Evolutionary conservation across 2,329 filamentous ascomycete species (phyloP).

Genomic region (Penicillium sp.): DNA sequence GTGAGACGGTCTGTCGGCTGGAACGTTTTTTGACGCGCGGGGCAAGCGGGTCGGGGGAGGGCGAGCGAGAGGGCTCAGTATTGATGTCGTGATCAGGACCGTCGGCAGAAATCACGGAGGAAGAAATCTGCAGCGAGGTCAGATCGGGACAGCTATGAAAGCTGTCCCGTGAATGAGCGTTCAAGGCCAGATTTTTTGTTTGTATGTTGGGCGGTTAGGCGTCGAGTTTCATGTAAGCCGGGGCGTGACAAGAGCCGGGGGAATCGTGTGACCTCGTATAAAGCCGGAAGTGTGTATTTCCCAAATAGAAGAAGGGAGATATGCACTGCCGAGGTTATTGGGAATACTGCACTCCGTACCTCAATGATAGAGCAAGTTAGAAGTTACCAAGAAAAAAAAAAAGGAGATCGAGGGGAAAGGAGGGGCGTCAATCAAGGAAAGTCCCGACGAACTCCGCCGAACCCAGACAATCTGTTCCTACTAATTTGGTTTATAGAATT

Average conservation of each 20-base stretch:
- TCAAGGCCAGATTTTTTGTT: constrained; percentile 43
- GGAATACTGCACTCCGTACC: no score
- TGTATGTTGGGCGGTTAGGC: constrained; percentile 15
- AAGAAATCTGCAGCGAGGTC: constrained; percentile 35
- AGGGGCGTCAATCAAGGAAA: neutral
- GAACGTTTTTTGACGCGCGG: constrained; percentile 34
- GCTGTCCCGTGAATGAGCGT: constrained; percentile 41
- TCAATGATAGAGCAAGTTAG: constrained; percentile 4
- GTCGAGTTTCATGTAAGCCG: constrained; percentile 14
- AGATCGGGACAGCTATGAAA: constrained; percentile 46
- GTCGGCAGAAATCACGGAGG: constrained; percentile 22
- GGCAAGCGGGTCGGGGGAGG: constrained; percentile 33
- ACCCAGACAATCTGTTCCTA: neutral
- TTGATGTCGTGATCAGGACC: constrained; percentile 26
- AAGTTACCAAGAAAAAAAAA: neutral
- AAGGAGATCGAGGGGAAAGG: neutral
- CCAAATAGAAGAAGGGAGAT: no score
- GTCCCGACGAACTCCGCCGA: neutral
- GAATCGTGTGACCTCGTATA: constrained; percentile 1
- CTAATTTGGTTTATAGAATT: neutral
- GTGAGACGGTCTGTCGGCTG: constrained; percentile 35
- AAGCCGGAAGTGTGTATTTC: neutral
- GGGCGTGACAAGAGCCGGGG: constrained; percentile 12
- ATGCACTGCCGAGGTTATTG: no score
- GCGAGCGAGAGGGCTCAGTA: constrained; percentile 33